Conservation (phyloP, 2,329 filamentous ascomycete species). For the Stemphylium vesicarium region DNA sequence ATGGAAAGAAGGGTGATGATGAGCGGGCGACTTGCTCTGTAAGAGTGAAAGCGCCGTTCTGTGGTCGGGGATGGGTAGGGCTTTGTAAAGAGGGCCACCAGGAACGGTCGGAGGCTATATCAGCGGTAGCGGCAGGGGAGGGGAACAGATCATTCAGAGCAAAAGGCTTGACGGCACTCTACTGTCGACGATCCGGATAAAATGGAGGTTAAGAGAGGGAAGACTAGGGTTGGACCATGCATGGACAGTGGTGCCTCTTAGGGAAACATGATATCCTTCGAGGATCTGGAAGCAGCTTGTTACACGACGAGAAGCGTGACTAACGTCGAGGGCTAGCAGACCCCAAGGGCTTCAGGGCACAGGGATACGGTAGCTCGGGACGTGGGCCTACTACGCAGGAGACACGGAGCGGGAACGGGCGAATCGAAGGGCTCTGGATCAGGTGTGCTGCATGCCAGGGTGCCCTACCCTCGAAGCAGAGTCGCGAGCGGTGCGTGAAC, state of each 20-base stretch:
- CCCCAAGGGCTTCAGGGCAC: constrained; percentile 40
- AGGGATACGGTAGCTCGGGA: constrained; percentile 52
- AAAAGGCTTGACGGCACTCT: constrained; percentile 49
- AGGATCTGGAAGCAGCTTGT: constrained; percentile 49
- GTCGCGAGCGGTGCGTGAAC: constrained; percentile 41
- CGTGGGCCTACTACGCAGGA: constrained; percentile 45
- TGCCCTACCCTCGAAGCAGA: constrained; percentile 42
- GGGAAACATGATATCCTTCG: constrained; percentile 49
- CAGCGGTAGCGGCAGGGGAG: constrained; percentile 45
- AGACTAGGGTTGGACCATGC: constrained; percentile 45
- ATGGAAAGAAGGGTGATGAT: constrained; percentile 28
- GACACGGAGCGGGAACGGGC: constrained; percentile 42
- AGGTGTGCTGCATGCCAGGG: constrained; percentile 47
- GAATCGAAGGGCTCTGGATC: constrained; percentile 46
- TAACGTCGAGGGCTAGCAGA: constrained; percentile 45
- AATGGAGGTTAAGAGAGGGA: constrained; percentile 47
- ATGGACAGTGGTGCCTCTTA: constrained; percentile 45
- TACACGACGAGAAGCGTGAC: constrained; percentile 50
- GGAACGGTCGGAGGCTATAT: constrained; percentile 47
- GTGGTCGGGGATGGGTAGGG: constrained; percentile 35
- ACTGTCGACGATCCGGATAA: constrained; percentile 50
- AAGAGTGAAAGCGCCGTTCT: constrained; percentile 36
- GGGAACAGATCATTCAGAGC: constrained; percentile 48
- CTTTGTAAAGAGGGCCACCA: constrained; percentile 46
- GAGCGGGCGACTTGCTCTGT: constrained; percentile 38